These are phyloP conservation scores for Eucalyptus polybractea DNA, from an alignment of 345 rosid species.

Conservation along the genomic window DNA sequence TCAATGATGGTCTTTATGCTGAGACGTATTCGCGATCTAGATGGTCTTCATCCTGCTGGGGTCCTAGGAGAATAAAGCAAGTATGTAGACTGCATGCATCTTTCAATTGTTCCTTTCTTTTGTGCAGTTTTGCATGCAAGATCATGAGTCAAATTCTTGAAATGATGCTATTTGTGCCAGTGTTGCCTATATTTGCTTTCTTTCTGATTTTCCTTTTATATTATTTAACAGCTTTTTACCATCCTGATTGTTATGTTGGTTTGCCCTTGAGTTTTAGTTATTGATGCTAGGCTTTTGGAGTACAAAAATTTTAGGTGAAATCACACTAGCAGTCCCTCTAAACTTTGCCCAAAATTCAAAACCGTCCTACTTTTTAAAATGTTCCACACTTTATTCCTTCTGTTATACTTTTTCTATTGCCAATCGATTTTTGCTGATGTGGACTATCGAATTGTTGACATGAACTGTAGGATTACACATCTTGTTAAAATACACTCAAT, in stretches of 20 bases:
- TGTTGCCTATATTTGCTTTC: not conserved
- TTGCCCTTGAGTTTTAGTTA: not conserved
- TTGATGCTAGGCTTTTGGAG: not conserved
- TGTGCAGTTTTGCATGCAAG: not conserved
- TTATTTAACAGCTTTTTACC: not conserved
- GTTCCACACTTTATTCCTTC: not conserved
- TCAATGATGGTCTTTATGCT: slow-evolving; percentile 71
- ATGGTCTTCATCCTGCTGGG: slow-evolving; percentile 87
- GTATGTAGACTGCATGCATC: slow-evolving; percentile 17
- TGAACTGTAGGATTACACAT: not conserved
- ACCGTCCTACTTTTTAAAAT: not conserved
- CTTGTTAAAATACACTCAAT: not conserved
- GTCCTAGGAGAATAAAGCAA: slow-evolving; percentile 80
- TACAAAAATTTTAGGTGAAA: not conserved
- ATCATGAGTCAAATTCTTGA: not conserved
- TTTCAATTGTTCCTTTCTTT: not conserved
- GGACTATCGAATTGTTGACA: not conserved
- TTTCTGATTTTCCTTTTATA: not conserved
- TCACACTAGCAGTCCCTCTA: not conserved
- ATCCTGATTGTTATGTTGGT: not conserved
- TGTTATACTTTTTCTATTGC: not conserved
- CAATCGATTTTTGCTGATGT: not conserved
- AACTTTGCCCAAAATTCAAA: not conserved
- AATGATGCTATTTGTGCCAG: not conserved
- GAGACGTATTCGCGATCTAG: slow-evolving; percentile 64